Evolutionary conservation across 2,329 filamentous ascomycete genomes (phyloP).

Genomic region (Westerdykella ornata): DNA sequence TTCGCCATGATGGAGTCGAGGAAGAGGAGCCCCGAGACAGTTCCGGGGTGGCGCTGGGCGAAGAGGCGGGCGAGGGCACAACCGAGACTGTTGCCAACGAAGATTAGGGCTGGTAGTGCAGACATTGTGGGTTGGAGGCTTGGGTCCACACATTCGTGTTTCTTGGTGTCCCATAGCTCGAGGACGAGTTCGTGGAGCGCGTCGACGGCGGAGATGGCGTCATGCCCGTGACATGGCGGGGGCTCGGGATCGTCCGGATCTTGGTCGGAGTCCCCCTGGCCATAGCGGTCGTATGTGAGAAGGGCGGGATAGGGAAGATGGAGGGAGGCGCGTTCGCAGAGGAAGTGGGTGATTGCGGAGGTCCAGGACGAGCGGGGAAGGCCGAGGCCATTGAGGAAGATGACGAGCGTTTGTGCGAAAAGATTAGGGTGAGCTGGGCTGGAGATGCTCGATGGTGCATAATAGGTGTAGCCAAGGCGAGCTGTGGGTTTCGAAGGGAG

Average conservation of each 20-base stretch:
- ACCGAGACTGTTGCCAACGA: slow-evolving; percentile 50
- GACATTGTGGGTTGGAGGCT: slow-evolving; percentile 20
- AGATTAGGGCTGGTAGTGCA: slow-evolving; percentile 33
- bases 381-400: slow-evolving; percentile 43
- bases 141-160: slow-evolving; percentile 5
- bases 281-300: slow-evolving; percentile 54
- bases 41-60: slow-evolving; percentile 42
- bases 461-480: slow-evolving; percentile 32
- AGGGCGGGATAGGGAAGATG: slow-evolving; percentile 37
- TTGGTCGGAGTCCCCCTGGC: slow-evolving; percentile 49
- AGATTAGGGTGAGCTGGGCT: slow-evolving; percentile 22
- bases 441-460: slow-evolving; percentile 21
- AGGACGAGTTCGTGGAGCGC: slow-evolving; percentile 44
- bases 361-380: slow-evolving; percentile 38
- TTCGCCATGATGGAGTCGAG: slow-evolving; percentile 56
- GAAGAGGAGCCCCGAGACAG: slow-evolving; percentile 45
- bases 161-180: slow-evolving; percentile 32
- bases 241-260: slow-evolving; percentile 37
- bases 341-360: slow-evolving; percentile 26
- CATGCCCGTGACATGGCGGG: slow-evolving; percentile 44
- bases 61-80: slow-evolving; percentile 50
- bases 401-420: slow-evolving; percentile 34
- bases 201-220: slow-evolving; percentile 39
- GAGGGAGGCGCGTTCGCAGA: slow-evolving; percentile 15
- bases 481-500: slow-evolving; percentile 28